Conservation (phyloP, 2,329 filamentous ascomycete species). For the Botrytis deweyae region DNA sequence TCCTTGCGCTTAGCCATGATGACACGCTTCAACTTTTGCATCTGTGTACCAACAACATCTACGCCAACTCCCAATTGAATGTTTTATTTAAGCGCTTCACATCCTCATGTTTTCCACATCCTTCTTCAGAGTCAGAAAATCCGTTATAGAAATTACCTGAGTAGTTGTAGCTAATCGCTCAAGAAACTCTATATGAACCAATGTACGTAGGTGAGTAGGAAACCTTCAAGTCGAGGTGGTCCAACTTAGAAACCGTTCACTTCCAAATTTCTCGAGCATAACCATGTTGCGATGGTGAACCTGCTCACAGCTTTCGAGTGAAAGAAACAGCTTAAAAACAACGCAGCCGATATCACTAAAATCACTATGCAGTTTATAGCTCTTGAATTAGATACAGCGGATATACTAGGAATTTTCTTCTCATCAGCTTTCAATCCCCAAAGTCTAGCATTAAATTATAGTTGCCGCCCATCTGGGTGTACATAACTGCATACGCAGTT, state of each 20-base stretch:
- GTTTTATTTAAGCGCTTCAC: neutral
- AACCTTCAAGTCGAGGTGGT: neutral
- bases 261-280: neutral
- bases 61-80: neutral
- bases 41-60: neutral
- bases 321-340: neutral
- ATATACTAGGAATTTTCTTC: neutral
- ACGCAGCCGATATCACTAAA: too few species aligned
- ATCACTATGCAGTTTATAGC: neutral
- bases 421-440: neutral
- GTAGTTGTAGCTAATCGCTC: neutral
- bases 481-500: neutral
- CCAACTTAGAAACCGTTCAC: neutral
- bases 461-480: neutral
- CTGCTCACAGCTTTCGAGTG: neutral
- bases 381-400: neutral
- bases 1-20: conserved; percentile 11
- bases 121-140: neutral
- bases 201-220: neutral
- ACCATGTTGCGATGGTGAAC: neutral
- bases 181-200: neutral
- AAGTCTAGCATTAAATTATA: neutral
- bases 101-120: neutral
- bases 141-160: neutral
- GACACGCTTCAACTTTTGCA: conserved; percentile 4